phyloP scores from a whole-genome alignment of 371 early-diverging fungal species.

The Mucor mucedo region DNA sequence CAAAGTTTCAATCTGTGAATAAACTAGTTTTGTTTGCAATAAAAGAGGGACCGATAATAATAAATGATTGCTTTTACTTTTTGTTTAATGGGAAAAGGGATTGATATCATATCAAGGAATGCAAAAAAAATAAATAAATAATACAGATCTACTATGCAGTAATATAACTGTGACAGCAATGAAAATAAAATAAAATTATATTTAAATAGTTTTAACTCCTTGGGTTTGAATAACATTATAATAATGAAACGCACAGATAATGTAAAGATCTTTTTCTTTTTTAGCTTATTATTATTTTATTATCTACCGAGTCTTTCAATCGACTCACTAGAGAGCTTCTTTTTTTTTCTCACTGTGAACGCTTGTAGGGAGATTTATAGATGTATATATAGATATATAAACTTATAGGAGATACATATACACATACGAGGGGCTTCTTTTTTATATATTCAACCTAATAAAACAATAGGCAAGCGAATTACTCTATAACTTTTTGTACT shows the following conservation, averaged over 20 bases:
- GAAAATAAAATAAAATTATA: neutral
- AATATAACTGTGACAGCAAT: neutral
- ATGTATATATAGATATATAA: too few species aligned
- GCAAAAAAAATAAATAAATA: conserved; percentile 4
- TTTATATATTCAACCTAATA: too few species aligned
- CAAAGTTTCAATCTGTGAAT: neutral
- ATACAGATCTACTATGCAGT: conserved; percentile 8
- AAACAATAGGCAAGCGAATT: too few species aligned
- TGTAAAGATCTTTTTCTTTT: neutral
- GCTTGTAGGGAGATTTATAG: too few species aligned
- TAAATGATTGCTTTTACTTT: neutral
- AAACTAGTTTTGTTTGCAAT: conserved; percentile 3
- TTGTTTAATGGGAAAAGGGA: conserved; percentile 7
- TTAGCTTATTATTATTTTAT: too few species aligned
- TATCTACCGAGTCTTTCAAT: too few species aligned
- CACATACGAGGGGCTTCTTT: too few species aligned
- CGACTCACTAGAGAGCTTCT: too few species aligned
- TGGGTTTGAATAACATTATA: neutral
- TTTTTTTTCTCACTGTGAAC: too few species aligned
- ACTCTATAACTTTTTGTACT: too few species aligned
- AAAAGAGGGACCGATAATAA: neutral
- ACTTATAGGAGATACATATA: too few species aligned
- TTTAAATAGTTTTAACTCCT: conserved; percentile 1
- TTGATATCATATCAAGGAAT: conserved; percentile 6
- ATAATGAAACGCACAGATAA: neutral